Evolutionary conservation across 179 eudicot species (phyloP), one percentile per base, ranked within the genome.

Genomic region (Beta lomatogona): DNA sequence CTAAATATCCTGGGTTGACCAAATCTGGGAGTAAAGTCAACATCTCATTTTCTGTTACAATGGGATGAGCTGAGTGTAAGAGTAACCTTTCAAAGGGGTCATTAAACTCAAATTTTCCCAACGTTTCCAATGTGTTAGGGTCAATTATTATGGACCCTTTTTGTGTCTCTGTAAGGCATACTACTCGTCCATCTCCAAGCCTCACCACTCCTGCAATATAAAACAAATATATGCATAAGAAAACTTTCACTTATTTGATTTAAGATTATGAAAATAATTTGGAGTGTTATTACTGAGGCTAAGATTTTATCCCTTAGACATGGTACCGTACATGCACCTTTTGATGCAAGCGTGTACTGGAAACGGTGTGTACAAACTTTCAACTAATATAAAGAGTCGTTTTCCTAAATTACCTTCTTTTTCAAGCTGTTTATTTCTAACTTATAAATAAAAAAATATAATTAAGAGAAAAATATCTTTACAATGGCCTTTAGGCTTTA

Each of bases 11-110:
- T 1, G 97, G 96, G 67, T 87, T 86, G 1, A 94, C 82, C 84
- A 96, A 83, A 86, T 96, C 99, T 25, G 97, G 99, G 68, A 96
- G 73, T 64, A 96, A 73, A 16, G 93, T 96, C 65, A 89, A 64
- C 79, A 91, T 88, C 82, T 96, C 98, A 0, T 80, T 79, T 19
- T 92, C 86, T 0, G 96, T 94, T 60, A 94, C 98, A 45, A 94
- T 91, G 0, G 99, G 98, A 76, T 94, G 99, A 52, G 98, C 99
- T 15, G 98, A 91, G 80, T 96, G 99, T 19, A 88, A 63, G 16
- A 96, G 77, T 45, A 94, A 50, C 19, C 96, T 89, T 9, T 91
- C 91, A 71, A 91, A 85, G 1, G 84, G 84, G 86, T 95, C 99
- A 44, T 84, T 83, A 55, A 89, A 95, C 78, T 93, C 94, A 5